Percentiles rank a stretch among this genome's conserved stretches.
These are phyloP conservation scores for Rhododendron williamsianum DNA, from an alignment of 148 eudicot species.

Conservation along the genomic window DNA sequence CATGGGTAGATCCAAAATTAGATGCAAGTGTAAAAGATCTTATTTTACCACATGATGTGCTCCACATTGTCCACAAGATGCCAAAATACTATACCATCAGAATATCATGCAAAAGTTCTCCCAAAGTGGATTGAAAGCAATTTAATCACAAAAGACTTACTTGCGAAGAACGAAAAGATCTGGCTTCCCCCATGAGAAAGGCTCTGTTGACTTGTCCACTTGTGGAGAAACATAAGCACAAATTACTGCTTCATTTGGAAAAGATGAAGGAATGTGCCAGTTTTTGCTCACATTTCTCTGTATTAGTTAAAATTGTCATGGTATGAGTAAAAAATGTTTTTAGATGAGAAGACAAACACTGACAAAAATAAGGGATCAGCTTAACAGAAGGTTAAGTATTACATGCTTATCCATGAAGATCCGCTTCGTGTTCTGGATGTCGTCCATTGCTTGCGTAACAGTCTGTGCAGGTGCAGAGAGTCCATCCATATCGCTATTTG, in stretches of 20 bases:
- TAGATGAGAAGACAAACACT: slow-evolving; percentile 1
- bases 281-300: slow-evolving; percentile 99
- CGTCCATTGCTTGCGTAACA: slow-evolving; percentile 25
- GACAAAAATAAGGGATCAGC: background rate
- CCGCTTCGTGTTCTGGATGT: slow-evolving; percentile 30
- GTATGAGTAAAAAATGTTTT: background rate
- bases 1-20: background rate
- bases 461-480: slow-evolving; percentile 22
- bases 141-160: slow-evolving; percentile 33
- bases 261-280: slow-evolving; percentile 85
- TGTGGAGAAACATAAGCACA: slow-evolving; percentile 79
- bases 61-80: background rate
- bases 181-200: slow-evolving; percentile 97
- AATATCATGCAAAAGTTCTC: background rate
- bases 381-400: slow-evolving; percentile 13
- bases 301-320: background rate
- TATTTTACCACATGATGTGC: background rate
- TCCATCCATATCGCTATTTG: slow-evolving; percentile 31
- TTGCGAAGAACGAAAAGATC: slow-evolving; percentile 82
- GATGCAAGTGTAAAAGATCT: background rate
- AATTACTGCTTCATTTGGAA: slow-evolving; percentile 81
- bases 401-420: slow-evolving; percentile 93
- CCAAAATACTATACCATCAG: slow-evolving; percentile 1
- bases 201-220: slow-evolving; percentile 93
- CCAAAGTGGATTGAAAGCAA: background rate